Conservation (phyloP, 2,329 filamentous ascomycete genomes). For the Pseudofabraea citricarpa region DNA sequence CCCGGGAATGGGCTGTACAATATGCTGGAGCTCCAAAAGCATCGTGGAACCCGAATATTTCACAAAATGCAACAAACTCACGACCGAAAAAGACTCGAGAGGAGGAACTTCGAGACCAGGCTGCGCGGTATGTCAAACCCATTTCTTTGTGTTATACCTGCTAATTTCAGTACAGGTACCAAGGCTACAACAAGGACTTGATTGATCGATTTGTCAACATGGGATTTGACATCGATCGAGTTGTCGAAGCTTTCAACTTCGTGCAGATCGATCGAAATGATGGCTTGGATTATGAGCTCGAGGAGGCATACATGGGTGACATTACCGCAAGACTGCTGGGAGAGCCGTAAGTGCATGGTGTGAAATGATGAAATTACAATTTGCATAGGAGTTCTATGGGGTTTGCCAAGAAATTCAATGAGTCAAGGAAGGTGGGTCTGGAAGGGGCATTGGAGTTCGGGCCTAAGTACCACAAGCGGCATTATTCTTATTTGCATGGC, state of each 20-base stretch:
- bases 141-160: too few relatives aligned
- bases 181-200: conserved; percentile 80
- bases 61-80: conserved; percentile 29
- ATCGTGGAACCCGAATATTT: conserved; percentile 37
- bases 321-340: conserved; percentile 81
- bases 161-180: conserved; percentile 56
- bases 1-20: conserved; percentile 84
- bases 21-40: conserved; percentile 71
- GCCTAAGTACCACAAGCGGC: neutral
- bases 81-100: conserved; percentile 21
- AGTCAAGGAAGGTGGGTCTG: neutral
- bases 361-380: neutral
- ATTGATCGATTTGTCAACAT: conserved; percentile 82
- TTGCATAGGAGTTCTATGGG: neutral
- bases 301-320: conserved; percentile 86
- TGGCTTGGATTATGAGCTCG: conserved; percentile 79
- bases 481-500: too few relatives aligned
- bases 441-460: neutral
- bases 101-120: conserved; percentile 20
- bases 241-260: conserved; percentile 77
- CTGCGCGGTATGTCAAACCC: conserved; percentile 13
- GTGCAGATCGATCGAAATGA: conserved; percentile 76
- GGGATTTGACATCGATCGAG: conserved; percentile 85
- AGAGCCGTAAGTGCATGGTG: conserved; percentile 48
- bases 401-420: neutral